Evolutionary conservation across 768 basidiomycete genomes (phyloP).

Genomic region (Lentinula lateritia): DNA sequence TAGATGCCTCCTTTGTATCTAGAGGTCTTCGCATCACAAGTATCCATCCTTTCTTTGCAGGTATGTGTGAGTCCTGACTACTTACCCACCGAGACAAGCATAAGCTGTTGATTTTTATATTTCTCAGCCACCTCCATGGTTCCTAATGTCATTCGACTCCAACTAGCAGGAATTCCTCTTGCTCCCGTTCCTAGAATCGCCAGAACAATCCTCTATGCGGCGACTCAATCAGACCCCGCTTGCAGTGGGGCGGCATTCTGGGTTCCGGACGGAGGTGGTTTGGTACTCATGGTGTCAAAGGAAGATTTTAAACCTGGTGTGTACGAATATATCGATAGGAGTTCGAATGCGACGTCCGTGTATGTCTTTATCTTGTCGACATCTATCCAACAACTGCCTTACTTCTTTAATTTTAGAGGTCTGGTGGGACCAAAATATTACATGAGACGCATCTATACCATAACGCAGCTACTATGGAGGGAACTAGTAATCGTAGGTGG

Average conservation of each 20-base stretch:
- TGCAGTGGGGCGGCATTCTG: constrained; percentile 16
- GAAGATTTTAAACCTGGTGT: constrained; percentile 21
- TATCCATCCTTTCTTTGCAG: constrained; percentile 26
- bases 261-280: constrained; percentile 14
- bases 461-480: neutral
- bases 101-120: no score
- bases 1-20: constrained; percentile 12
- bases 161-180: constrained; percentile 22
- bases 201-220: constrained; percentile 23
- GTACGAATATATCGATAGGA: constrained; percentile 20
- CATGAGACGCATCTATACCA: neutral
- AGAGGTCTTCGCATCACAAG: constrained; percentile 18
- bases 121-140: constrained; percentile 22
- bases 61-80: constrained; percentile 6
- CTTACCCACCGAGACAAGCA: no score
- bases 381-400: neutral
- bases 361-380: neutral
- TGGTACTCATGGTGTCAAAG: constrained; percentile 18
- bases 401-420: neutral
- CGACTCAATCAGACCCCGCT: constrained; percentile 17
- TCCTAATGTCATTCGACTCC: constrained; percentile 6
- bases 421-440: neutral
- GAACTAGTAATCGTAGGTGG: neutral
- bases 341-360: constrained; percentile 7
- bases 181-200: constrained; percentile 25